Conservation (phyloP, 2,329 filamentous ascomycete genomes). For the Verticillium tricorpus region DNA sequence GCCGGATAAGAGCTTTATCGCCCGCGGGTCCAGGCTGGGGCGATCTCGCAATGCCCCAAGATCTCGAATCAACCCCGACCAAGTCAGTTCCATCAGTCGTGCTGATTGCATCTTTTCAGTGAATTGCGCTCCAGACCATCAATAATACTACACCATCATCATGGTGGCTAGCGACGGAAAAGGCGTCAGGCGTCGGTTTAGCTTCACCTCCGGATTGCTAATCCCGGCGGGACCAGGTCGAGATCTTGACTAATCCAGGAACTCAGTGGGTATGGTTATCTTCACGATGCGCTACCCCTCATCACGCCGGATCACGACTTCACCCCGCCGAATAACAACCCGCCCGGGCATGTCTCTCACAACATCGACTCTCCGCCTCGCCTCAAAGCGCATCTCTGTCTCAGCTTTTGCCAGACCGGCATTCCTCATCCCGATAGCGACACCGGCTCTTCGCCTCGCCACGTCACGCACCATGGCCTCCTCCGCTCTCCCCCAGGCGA, state of each 20-base stretch:
- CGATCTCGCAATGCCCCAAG: background rate
- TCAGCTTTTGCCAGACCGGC: background rate
- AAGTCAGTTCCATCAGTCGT: background rate
- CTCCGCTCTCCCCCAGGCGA: slow-evolving; percentile 34
- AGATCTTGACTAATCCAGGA: background rate
- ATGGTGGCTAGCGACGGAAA: background rate
- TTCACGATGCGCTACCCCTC: background rate
- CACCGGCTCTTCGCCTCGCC: background rate
- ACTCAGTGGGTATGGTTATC: no score
- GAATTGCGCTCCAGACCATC: background rate
- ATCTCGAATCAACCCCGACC: background rate
- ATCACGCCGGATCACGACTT: background rate
- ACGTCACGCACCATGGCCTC: background rate
- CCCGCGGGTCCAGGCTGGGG: background rate
- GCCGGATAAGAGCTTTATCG: background rate
- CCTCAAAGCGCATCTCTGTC: background rate
- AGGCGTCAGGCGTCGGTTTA: background rate
- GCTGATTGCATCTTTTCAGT: background rate
- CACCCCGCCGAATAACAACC: background rate
- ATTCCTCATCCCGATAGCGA: background rate
- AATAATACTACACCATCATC: background rate
- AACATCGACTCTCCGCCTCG: background rate
- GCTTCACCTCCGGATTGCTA: background rate
- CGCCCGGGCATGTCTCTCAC: background rate
- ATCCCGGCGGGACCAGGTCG: background rate